Evolutionary conservation across 805 yeast genomes (phyloP).

Genomic region (Candida suzukii): DNA sequence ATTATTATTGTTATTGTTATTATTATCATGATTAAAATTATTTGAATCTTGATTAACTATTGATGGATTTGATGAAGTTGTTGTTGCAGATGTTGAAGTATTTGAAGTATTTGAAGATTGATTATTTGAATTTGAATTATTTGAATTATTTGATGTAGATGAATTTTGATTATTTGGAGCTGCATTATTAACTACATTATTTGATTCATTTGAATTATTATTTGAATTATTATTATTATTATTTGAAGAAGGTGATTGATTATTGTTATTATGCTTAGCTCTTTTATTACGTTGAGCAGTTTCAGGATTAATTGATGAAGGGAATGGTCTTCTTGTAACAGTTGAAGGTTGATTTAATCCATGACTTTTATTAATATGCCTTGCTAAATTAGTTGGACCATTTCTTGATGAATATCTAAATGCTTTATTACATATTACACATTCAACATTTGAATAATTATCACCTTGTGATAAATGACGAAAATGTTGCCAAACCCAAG

Average conservation of each 20-base stretch:
- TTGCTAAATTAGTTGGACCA: conserved; percentile 28
- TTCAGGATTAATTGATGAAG: neutral
- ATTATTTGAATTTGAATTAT: neutral
- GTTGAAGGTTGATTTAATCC: conserved; percentile 18
- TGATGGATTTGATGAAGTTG: neutral
- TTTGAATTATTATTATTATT: neutral
- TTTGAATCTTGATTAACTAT: neutral
- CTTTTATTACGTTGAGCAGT: no score
- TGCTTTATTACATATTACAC: conserved; percentile 20
- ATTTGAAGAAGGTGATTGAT: neutral
- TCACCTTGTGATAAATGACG: conserved; percentile 18
- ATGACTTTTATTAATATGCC: conserved; percentile 24
- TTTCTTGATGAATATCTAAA: conserved; percentile 26
- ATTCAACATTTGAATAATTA: conserved; percentile 18
- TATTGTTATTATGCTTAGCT: no score
- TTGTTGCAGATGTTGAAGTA: neutral
- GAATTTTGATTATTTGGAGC: neutral
- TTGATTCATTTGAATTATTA: neutral
- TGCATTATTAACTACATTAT: neutral
- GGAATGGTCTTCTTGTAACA: conserved; percentile 22
- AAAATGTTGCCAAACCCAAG: conserved; percentile 30
- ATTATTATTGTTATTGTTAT: no score
- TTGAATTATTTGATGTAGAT: neutral
- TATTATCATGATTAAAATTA: neutral
- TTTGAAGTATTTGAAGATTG: neutral